Percentiles rank a stretch among this genome's conserved stretches.
Evolutionary conservation across 2,329 filamentous ascomycete genomes (phyloP).

Genomic region (Arachnopeziza araneosa): DNA sequence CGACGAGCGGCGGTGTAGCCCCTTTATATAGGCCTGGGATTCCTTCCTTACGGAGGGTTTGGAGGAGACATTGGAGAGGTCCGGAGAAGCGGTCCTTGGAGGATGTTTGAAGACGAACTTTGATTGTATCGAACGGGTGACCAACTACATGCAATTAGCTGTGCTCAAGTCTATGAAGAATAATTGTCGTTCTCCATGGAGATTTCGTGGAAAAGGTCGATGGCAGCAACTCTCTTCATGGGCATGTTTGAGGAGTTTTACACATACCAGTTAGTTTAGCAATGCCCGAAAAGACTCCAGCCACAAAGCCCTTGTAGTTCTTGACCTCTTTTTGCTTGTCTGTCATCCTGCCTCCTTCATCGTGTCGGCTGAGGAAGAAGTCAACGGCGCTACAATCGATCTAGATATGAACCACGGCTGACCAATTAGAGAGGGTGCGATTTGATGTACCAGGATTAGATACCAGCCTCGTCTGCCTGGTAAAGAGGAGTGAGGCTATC

Average conservation of each 20-base stretch:
- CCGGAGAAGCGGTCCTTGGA: conserved; percentile 72
- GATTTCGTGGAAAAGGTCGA: neutral
- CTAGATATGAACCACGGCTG: neutral
- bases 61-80: conserved; percentile 76
- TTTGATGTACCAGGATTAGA: neutral
- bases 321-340: conserved; percentile 35
- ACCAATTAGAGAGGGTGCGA: neutral
- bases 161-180: neutral
- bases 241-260: neutral
- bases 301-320: conserved; percentile 89
- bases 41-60: conserved; percentile 83
- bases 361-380: neutral
- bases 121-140: conserved; percentile 89
- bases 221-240: neutral
- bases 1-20: conserved; percentile 82
- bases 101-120: conserved; percentile 90
- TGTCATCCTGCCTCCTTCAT: conserved; percentile 15
- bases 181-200: too few species aligned
- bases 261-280: conserved; percentile 75
- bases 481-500: neutral
- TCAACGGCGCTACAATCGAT: neutral
- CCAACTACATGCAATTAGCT: conserved; percentile 37
- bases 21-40: conserved; percentile 87
- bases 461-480: neutral
- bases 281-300: conserved; percentile 91